These are phyloP conservation scores for Candida qinlingensis DNA, from an alignment of 805 yeast species.

Conservation along the genomic window DNA sequence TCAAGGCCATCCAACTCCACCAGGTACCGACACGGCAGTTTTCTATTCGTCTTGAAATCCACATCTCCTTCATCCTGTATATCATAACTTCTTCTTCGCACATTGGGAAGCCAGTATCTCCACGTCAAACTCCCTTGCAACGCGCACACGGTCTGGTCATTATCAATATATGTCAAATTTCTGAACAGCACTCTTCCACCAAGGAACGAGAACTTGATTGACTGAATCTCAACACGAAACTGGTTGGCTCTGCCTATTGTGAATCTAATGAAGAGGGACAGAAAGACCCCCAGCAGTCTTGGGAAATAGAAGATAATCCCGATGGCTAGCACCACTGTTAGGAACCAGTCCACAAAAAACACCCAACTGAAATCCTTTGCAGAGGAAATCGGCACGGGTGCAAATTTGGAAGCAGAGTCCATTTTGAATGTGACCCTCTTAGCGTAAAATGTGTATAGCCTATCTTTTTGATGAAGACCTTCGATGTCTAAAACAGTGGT, in stretches of 20 bases:
- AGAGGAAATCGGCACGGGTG: background rate
- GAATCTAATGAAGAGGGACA: constrained; percentile 48
- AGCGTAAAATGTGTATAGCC: too few species aligned
- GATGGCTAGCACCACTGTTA: constrained; percentile 56
- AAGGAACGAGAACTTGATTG: constrained; percentile 69
- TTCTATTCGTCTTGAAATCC: constrained; percentile 33
- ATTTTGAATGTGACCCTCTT: background rate
- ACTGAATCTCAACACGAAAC: constrained; percentile 60
- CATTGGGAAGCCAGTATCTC: constrained; percentile 76
- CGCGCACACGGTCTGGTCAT: constrained; percentile 65
- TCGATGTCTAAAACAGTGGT: too few species aligned
- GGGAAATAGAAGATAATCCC: constrained; percentile 72
- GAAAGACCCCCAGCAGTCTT: constrained; percentile 56
- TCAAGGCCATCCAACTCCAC: constrained; percentile 74
- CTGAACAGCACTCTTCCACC: constrained; percentile 81
- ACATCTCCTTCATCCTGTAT: constrained; percentile 10
- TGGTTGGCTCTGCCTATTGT: constrained; percentile 59
- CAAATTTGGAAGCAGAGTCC: background rate
- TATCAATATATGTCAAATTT: constrained; percentile 67
- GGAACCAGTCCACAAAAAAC: constrained; percentile 78
- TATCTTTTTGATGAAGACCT: too few species aligned
- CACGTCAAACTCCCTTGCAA: constrained; percentile 76
- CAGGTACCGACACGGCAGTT: constrained; percentile 50
- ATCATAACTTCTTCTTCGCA: constrained; percentile 26
- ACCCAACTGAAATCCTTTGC: constrained; percentile 51